Evolutionary conservation across 2,329 filamentous ascomycete species (phyloP), one percentile per base, ranked within the genome.

Genomic region (Triangularia verruculosa): DNA sequence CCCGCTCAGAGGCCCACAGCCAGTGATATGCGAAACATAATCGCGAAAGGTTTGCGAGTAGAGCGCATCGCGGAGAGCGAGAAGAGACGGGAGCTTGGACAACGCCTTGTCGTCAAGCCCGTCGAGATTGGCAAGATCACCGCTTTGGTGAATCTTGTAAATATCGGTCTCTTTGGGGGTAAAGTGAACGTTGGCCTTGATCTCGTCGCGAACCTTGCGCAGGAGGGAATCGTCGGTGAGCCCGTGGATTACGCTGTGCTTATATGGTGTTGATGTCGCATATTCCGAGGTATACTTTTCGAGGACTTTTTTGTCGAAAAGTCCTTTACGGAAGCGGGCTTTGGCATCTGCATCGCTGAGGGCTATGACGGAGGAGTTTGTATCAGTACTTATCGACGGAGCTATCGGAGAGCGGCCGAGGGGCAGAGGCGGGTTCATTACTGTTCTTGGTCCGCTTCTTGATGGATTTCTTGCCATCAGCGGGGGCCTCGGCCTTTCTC

Each of bases 161-260:
- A 99, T 99, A 76, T 99, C 95, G 56, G 95, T 99, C 78, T 99
- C 95, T 78, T 99, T 99, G 71, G 93, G 93, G 12, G 95, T 97
- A 80, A 99, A 99, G 70, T 91, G 89, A 70, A 99, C 91, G 74
- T 97, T 93, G 70, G 90, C 84, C 76, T 89, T 89, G 76, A 98
- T 94, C 79, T 99, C 95, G 72, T 85, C 80, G 74, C 95, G 93
- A 64, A 99, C 95, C 61, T 86, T 83, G 72, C 93, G 93, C 55
- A 99, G 86, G 17, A 99, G 88, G 56, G 82, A 77, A 71, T 94
- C 89, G 77, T 95, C 82, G 74, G 98, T 89, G 52, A 99, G 82
- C 61, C 86, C 81, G 70, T 87, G 83, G 73, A 99, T 97, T 59
- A 99, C 94, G 70, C 90, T 90, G 76, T 99, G 94, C 75, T 94